These are phyloP conservation scores for Aspergillus pseudoviridinutans DNA, from an alignment of 2,329 filamentous ascomycete species.

Conservation along the genomic window DNA sequence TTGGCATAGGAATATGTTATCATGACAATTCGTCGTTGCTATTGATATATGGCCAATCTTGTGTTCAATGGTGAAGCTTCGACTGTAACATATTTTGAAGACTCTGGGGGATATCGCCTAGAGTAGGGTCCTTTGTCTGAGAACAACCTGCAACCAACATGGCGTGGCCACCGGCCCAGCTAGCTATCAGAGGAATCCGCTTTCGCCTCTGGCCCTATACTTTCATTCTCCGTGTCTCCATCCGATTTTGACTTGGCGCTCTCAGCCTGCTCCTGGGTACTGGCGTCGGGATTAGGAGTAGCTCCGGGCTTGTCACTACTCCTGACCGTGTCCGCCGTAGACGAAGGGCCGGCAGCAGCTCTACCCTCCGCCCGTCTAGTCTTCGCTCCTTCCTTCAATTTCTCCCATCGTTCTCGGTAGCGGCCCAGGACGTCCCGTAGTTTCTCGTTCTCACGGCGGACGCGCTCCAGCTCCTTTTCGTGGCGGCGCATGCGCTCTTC, in stretches of 20 bases:
- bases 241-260: not conserved
- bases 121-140: not conserved
- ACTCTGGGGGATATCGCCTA: not conserved
- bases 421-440: constrained; percentile 50
- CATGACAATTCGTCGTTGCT: not conserved
- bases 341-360: constrained; percentile 6
- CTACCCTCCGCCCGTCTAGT: constrained; percentile 29
- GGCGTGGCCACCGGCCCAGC: not conserved
- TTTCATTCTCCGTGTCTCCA: not conserved
- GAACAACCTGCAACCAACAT: not conserved
- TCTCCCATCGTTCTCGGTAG: constrained; percentile 65
- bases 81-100: not conserved
- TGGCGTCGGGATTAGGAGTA: not conserved
- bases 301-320: not conserved
- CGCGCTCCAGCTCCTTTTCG: constrained; percentile 59
- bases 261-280: not conserved
- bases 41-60: not conserved
- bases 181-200: not conserved
- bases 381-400: constrained; percentile 61
- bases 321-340: not conserved
- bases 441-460: constrained; percentile 61
- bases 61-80: too few species aligned
- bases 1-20: not conserved
- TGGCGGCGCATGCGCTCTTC: constrained; percentile 61
- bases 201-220: not conserved